These are phyloP conservation scores for Fusarium sacchari DNA, from an alignment of 2,329 filamentous ascomycete species.

Conservation along the genomic window DNA sequence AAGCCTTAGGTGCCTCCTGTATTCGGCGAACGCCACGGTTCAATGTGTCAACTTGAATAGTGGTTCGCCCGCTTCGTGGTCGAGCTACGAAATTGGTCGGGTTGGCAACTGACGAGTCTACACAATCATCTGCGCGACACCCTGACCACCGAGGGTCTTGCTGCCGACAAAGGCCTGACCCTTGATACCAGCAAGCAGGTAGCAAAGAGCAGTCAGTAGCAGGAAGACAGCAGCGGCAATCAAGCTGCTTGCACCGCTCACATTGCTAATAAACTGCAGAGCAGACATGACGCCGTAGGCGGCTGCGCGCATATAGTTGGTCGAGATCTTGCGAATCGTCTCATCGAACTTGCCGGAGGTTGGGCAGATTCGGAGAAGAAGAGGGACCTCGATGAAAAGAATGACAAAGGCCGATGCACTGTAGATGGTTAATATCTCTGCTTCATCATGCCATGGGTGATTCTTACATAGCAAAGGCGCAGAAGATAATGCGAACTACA, in stretches of 20 bases:
- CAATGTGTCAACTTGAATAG: background rate
- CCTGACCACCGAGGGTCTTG: constrained; percentile 94
- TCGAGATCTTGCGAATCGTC: constrained; percentile 90
- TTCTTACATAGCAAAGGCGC: constrained; percentile 64
- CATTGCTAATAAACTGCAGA: constrained; percentile 85
- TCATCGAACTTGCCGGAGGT: constrained; percentile 89
- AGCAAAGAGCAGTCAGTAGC: constrained; percentile 80
- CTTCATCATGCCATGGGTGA: background rate
- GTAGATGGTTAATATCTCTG: constrained; percentile 11
- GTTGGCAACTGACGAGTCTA: constrained; percentile 53
- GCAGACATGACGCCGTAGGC: constrained; percentile 85
- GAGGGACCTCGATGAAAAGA: constrained; percentile 88
- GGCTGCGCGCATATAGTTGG: constrained; percentile 94
- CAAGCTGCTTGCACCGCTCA: constrained; percentile 72
- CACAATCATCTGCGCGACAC: constrained; percentile 98
- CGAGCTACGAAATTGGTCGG: background rate
- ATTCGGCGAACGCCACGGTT: background rate
- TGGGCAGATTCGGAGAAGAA: constrained; percentile 96
- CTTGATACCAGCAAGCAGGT: constrained; percentile 80
- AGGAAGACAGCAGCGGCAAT: constrained; percentile 89
- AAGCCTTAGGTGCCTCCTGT: background rate
- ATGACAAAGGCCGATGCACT: constrained; percentile 79
- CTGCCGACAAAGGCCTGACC: constrained; percentile 89
- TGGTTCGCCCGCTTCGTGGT: background rate
- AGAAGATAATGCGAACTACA: constrained; percentile 61